phyloP scores from a whole-genome alignment of 345 rosid species.

The Capsella bursapastoris region DNA sequence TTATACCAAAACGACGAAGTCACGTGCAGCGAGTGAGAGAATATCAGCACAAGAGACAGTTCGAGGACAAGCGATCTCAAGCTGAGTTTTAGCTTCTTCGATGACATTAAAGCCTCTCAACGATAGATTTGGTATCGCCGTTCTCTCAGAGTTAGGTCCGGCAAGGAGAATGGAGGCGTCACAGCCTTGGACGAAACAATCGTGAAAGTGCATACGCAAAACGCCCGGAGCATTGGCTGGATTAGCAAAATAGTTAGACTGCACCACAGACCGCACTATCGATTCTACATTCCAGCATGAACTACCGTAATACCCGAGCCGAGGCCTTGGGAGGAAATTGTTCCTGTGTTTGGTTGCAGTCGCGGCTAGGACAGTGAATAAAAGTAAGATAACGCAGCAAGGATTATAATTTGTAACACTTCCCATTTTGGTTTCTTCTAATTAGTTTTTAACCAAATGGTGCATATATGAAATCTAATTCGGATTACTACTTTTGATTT shows the following conservation, averaged over 20 bases:
- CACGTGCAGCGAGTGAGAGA: constrained; percentile 64
- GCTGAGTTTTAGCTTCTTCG: constrained; percentile 55
- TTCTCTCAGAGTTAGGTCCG: constrained; percentile 55
- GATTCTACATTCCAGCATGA: constrained; percentile 57
- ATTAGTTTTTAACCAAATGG: constrained; percentile 1
- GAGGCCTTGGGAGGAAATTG: constrained; percentile 9
- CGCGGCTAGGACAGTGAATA: constrained; percentile 28
- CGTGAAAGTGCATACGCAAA: constrained; percentile 66
- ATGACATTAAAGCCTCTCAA: constrained; percentile 58
- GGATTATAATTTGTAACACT: neutral
- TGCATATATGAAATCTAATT: constrained; percentile 15
- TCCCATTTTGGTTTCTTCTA: constrained; percentile 15
- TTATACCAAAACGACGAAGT: constrained; percentile 54
- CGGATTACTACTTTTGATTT: constrained; percentile 11
- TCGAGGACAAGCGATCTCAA: constrained; percentile 57
- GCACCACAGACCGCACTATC: constrained; percentile 49
- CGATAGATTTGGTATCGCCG: constrained; percentile 52
- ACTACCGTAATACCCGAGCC: constrained; percentile 45
- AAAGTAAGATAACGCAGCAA: neutral
- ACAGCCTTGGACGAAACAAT: constrained; percentile 59
- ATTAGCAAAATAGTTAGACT: constrained; percentile 39
- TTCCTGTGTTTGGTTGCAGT: constrained; percentile 42
- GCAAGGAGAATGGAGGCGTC: constrained; percentile 57
- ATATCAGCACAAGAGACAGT: constrained; percentile 67
- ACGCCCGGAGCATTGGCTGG: constrained; percentile 54